These are phyloP conservation scores for Penicillium expansum DNA, from an alignment of 2,329 filamentous ascomycete genomes.

Conservation along the genomic window DNA sequence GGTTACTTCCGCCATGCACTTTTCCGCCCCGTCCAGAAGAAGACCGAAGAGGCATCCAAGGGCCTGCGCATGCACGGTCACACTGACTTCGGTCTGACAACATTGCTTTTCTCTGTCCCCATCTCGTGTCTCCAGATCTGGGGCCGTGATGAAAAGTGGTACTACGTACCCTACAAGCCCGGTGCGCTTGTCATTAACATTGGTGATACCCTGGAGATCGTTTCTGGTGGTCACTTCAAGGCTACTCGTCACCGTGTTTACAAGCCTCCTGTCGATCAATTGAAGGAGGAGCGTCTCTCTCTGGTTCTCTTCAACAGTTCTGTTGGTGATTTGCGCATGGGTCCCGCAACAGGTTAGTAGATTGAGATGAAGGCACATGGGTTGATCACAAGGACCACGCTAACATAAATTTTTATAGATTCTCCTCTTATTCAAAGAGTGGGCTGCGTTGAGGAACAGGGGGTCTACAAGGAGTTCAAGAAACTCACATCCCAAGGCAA, in stretches of 20 bases:
- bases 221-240: slow-evolving; percentile 49
- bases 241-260: slow-evolving; percentile 47
- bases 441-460: slow-evolving; percentile 45
- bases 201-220: slow-evolving; percentile 46
- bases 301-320: slow-evolving; percentile 49
- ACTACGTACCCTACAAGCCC: slow-evolving; percentile 44
- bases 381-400: not conserved
- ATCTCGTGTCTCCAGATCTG: slow-evolving; percentile 50
- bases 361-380: no score
- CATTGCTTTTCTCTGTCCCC: slow-evolving; percentile 48
- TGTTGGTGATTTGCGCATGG: slow-evolving; percentile 45
- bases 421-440: slow-evolving; percentile 43
- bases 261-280: slow-evolving; percentile 43
- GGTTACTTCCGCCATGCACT: slow-evolving; percentile 50
- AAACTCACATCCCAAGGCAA: slow-evolving; percentile 41
- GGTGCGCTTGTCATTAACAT: slow-evolving; percentile 53
- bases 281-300: slow-evolving; percentile 27
- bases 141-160: slow-evolving; percentile 47
- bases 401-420: slow-evolving; percentile 16
- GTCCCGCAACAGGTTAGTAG: slow-evolving; percentile 35
- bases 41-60: slow-evolving; percentile 38
- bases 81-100: slow-evolving; percentile 50
- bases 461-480: slow-evolving; percentile 49
- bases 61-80: slow-evolving; percentile 47
- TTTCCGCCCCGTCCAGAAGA: slow-evolving; percentile 38